Evolutionary conservation across 2,329 filamentous ascomycete species (phyloP), one percentile per base, ranked within the genome.

Genomic region (Apiospora hydei): DNA sequence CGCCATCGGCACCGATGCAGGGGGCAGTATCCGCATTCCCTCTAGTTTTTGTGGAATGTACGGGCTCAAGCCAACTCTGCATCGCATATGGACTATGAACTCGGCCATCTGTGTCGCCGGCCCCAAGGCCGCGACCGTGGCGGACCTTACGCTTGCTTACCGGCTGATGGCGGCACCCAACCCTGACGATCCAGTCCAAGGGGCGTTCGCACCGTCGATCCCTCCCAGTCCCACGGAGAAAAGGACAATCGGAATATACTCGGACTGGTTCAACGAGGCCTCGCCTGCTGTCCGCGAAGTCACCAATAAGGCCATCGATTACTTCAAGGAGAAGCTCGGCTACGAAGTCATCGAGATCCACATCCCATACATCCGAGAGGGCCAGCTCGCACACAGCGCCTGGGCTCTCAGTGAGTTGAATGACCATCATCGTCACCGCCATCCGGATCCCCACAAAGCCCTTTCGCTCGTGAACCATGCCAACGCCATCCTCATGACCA

Each of bases 61-160:
- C 81, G 94, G 94, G 2, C 86, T 98, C 72, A 97, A 98, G 82
- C 86, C 94, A 0, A 91, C 90, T 0, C 92, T 96, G 79, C 89
- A 92, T 77, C 91, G 94, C 49, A 88, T 93, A 7, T 88, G 88
- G 61, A 85, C 83, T 72, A 85, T 86, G 81, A 84, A 84, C 77
- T 86, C 85, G 70, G 86, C 85, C 71, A 86, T 90, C 78, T 87
- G 85, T 71, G 92, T 96, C 21, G 85, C 89, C 8, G 94, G 94
- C 0, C 95, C 95, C 10, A 88, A 98, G 77, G 92, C 94, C 21
- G 88, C 90, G 67, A 96, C 88, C 71, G 93, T 93, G 74, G 86
- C 91, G 47, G 95, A 97, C 77, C 88, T 98, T 7, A 92, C 92
- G 73, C 86, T 95, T 70, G 92, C 93, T n/a, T 98, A 96, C 83